These are phyloP conservation scores for Maudiozyma barnettii DNA, from an alignment of 805 yeast species.

Conservation along the genomic window DNA sequence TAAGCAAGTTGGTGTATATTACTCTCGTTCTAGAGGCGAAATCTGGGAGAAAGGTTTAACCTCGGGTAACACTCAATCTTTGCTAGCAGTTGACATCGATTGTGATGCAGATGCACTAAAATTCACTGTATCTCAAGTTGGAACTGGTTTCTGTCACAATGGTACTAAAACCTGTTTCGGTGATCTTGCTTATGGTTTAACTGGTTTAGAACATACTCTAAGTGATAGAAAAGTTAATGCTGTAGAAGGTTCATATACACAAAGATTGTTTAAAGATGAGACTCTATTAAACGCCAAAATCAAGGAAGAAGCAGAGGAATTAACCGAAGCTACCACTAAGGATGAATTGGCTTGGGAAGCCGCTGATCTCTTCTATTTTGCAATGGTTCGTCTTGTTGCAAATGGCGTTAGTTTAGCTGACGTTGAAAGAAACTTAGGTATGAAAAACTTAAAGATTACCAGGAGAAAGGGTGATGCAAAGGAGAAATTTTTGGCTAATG, in stretches of 20 bases:
- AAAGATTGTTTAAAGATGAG: constrained; percentile 73
- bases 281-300: constrained; percentile 74
- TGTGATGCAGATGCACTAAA: constrained; percentile 90
- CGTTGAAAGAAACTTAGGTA: constrained; percentile 73
- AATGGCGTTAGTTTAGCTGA: constrained; percentile 73
- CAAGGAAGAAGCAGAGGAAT: constrained; percentile 93
- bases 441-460: constrained; percentile 77
- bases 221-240: constrained; percentile 51
- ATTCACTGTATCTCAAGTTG: constrained; percentile 76
- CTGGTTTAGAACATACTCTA: constrained; percentile 55
- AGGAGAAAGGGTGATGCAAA: constrained; percentile 96
- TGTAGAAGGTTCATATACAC: constrained; percentile 91
- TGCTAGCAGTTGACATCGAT: constrained; percentile 60
- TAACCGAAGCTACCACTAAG: constrained; percentile 66
- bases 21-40: constrained; percentile 77
- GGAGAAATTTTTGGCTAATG: constrained; percentile 49
- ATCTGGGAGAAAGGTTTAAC: constrained; percentile 95
- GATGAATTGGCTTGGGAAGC: constrained; percentile 91
- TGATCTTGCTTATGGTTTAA: constrained; percentile 47
- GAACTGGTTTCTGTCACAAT: constrained; percentile 88
- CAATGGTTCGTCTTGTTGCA: constrained; percentile 62
- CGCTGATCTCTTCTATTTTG: constrained; percentile 80
- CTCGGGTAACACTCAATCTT: constrained; percentile 87
- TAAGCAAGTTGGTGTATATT: constrained; percentile 83
- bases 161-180: constrained; percentile 77